Evolutionary conservation across 202 grass and related monocot species (phyloP).

Genomic region (Setaria italica): DNA sequence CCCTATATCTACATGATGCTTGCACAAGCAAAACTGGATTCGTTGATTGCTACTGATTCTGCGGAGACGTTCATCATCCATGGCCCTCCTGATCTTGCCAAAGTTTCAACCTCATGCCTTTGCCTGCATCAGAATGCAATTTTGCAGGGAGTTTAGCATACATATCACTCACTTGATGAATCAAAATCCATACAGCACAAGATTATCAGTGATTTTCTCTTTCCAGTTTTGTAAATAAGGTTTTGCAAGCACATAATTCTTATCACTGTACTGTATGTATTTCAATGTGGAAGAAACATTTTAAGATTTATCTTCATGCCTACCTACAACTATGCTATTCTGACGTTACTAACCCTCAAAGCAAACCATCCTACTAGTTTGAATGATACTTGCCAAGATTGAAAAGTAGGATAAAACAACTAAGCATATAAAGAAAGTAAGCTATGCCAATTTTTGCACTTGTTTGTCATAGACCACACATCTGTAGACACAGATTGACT

Average conservation of each 20-base stretch:
- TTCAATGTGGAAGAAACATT: not conserved
- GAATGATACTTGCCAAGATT: not conserved
- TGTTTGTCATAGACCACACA: slow-evolving; percentile 15
- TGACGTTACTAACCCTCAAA: not conserved
- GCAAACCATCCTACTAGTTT: slow-evolving; percentile 16
- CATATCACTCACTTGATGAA: not conserved
- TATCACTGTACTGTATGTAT: slow-evolving; percentile 4
- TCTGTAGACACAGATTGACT: not conserved
- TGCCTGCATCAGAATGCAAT: slow-evolving; percentile 51
- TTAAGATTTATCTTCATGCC: not conserved
- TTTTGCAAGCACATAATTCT: slow-evolving; percentile 1
- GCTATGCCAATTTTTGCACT: not conserved
- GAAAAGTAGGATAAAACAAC: not conserved
- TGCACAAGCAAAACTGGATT: slow-evolving; percentile 58
- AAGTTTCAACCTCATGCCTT: slow-evolving; percentile 45
- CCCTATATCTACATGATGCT: slow-evolving; percentile 56
- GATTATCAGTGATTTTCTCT: not conserved
- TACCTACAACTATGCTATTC: not conserved
- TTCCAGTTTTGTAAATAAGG: not conserved
- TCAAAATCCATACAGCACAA: not conserved
- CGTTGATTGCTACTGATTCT: slow-evolving; percentile 54
- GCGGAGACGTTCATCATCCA: slow-evolving; percentile 44
- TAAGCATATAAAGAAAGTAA: slow-evolving; percentile 2
- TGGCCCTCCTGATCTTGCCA: slow-evolving; percentile 24
- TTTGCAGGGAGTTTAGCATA: not conserved